Conservation (phyloP, 306 rosid species). For the Neltuma alba region DNA sequence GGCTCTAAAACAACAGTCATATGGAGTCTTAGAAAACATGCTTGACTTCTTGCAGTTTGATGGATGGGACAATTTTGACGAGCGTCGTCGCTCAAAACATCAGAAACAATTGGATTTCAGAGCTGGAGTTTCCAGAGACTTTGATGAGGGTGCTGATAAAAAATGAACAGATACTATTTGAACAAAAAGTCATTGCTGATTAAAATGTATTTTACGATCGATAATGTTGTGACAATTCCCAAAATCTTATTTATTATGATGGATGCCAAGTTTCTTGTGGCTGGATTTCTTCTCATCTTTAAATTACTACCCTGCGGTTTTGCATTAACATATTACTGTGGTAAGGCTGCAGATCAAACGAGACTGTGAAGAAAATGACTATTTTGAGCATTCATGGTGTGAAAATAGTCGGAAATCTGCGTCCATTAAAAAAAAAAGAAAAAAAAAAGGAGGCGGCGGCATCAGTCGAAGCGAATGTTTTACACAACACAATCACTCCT, state of each 20-base stretch:
- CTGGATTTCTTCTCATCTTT: not conserved
- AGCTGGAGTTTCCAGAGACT: conserved; percentile 66
- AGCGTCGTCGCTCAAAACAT: conserved; percentile 73
- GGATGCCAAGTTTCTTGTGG: not conserved
- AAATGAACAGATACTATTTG: conserved; percentile 37
- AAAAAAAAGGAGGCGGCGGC: no score
- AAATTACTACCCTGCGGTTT: not conserved
- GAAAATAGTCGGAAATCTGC: not conserved
- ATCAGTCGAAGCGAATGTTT: no score
- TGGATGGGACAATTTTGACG: conserved; percentile 89
- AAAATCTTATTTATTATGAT: not conserved
- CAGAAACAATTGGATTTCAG: conserved; percentile 91
- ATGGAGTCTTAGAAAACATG: not conserved
- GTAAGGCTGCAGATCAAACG: no score
- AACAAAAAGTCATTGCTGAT: not conserved
- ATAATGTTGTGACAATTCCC: conserved; percentile 16
- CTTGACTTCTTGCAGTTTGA: conserved; percentile 60
- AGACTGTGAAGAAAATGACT: no score
- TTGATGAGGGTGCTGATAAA: conserved; percentile 98
- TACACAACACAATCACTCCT: not conserved
- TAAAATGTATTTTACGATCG: not conserved
- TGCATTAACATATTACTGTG: no score
- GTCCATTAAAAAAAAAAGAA: no score
- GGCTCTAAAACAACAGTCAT: conserved; percentile 5
- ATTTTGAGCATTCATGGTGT: not conserved